A percentile compares a stretch with the other conserved stretches of the same genome.
phyloP scores from a whole-genome alignment of 805 yeast species.

The Candida sanyiensis region DNA sequence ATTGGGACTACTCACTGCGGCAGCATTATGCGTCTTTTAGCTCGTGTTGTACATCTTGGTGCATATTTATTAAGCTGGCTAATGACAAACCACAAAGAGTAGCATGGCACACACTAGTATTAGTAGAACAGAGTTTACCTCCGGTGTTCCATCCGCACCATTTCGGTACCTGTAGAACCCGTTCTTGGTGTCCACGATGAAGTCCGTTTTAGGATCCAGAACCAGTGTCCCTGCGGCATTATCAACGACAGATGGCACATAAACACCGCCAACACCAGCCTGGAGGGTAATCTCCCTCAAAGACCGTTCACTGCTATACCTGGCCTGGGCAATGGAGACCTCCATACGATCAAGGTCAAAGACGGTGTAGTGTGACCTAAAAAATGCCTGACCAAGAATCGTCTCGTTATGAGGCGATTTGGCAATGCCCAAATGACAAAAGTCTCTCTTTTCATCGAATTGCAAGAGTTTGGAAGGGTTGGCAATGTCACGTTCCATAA shows the following conservation, averaged over 20 bases:
- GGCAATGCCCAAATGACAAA: slow-evolving; percentile 15
- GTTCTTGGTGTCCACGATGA: slow-evolving; percentile 13
- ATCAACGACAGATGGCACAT: slow-evolving; percentile 8
- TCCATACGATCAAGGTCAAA: slow-evolving; percentile 23
- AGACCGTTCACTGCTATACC: slow-evolving; percentile 8
- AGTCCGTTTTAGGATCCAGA: slow-evolving; percentile 14
- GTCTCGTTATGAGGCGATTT: slow-evolving; percentile 8
- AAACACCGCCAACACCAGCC: slow-evolving; percentile 5
- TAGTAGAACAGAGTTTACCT: no score
- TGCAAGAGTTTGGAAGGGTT: not conserved
- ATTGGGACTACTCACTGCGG: no score
- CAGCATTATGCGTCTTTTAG: not conserved
- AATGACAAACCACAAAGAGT: not conserved
- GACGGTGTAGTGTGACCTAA: slow-evolving; percentile 19
- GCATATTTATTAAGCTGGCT: not conserved
- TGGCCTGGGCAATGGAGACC: slow-evolving; percentile 21
- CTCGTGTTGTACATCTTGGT: not conserved
- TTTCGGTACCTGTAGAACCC: slow-evolving; percentile 14
- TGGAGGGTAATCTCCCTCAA: slow-evolving; percentile 9
- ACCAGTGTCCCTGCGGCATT: slow-evolving; percentile 7
- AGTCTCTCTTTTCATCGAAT: slow-evolving; percentile 4
- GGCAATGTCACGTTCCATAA: slow-evolving; percentile 4
- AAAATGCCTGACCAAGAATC: slow-evolving; percentile 20
- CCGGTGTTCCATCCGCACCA: not conserved
- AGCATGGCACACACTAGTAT: not conserved